Conservation (phyloP, 2,329 filamentous ascomycete species). For the Cordyceps cateniannulata region DNA sequence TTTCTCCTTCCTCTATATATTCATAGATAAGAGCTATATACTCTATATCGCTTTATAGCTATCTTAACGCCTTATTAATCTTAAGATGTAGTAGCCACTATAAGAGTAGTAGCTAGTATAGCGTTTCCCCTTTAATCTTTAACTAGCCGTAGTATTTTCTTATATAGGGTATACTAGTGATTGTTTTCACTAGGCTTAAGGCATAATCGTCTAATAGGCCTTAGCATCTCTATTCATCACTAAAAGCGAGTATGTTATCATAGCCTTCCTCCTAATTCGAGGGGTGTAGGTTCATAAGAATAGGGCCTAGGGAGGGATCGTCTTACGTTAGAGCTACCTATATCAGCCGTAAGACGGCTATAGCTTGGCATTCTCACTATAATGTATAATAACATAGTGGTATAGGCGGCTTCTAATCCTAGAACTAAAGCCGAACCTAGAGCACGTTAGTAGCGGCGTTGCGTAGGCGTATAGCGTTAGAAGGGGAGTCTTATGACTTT, state of each 20-base stretch:
- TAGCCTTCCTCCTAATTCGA: neutral
- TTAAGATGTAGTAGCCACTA: neutral
- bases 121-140: neutral
- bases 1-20: neutral
- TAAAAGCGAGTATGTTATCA: neutral
- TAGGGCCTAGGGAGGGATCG: neutral
- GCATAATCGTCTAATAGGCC: too few relatives aligned
- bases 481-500: neutral
- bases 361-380: neutral
- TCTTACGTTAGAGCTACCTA: neutral
- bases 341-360: neutral
- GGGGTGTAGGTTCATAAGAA: neutral
- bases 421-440: neutral
- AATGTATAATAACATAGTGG: neutral
- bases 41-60: neutral
- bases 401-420: neutral
- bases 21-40: neutral
- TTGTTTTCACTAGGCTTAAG: neutral
- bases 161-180: neutral
- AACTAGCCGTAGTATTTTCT: neutral
- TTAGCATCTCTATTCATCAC: neutral
- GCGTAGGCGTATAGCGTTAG: neutral
- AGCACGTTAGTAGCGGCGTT: neutral
- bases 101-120: neutral
- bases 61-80: neutral